Base-by-base conservation (phyloP, 2,329 filamentous ascomycete species). In the Aplosporella prunicola region DNA sequence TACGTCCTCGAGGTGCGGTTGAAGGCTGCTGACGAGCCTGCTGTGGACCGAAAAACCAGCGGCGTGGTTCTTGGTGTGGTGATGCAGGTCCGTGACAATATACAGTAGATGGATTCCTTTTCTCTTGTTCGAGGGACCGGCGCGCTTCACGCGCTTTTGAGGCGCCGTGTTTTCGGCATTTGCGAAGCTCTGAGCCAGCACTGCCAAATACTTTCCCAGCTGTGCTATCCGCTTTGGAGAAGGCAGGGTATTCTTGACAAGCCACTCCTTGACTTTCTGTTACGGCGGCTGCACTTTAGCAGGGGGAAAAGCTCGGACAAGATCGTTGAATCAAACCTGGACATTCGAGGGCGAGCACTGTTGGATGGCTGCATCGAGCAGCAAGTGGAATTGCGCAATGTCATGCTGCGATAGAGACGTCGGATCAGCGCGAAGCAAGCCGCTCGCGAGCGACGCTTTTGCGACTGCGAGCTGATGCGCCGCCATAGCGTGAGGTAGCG, bases 241-340 rank as follows among this genome's bases (percentile, higher is more conserved):
- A 41, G 72, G 71, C 50, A 75, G 69, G 55, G 89, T 68, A 64
- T 86, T 75, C 50, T 72, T 71, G 55, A 87, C 63, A 52, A 89
- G 80, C 85, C 85, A 93, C 63, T 74, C 70, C 73, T 88, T 93
- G 73, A 83, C 88, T 69, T 76, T 82, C 87, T 93, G 32, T 31
- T 15, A 20, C n/a, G 14, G 31, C 14, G 18, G n/a, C 18, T 11
- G 8, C 14, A 26, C 26, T 40, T 40, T 40, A 40, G 38, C 28
- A 11, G 23, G 29, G 17, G 26, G 20, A 28, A 8, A 30, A 14
- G 32, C 25, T 20, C 26, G 5, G 8, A 13, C 26, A 25, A 27
- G 38, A 32, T 35, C 25, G 39, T 34, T 34, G 32, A n/a, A 41
- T 32, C 39, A 41, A 36, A 36, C 34, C 34, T 37, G 39, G 29